Percentiles rank a stretch among this genome's conserved stretches.
These are phyloP conservation scores for Jamesozyma lodderae DNA, from an alignment of 805 yeast species.

Conservation along the genomic window DNA sequence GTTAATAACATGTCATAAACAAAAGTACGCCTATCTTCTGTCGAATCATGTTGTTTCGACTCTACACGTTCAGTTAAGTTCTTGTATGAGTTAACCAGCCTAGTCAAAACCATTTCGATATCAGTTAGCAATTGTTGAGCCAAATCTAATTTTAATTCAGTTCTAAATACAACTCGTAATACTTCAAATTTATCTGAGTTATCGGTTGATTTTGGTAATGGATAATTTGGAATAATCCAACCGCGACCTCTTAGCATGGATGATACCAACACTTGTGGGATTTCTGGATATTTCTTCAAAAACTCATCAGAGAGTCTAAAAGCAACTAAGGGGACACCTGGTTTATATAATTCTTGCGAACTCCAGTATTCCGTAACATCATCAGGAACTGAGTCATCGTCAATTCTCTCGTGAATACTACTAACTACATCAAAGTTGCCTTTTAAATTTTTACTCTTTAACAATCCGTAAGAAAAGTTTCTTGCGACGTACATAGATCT, in stretches of 20 bases:
- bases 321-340: conserved; percentile 86
- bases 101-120: conserved; percentile 15
- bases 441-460: conserved; percentile 54
- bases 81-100: conserved; percentile 15
- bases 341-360: conserved; percentile 43
- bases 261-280: conserved; percentile 73
- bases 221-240: conserved; percentile 85
- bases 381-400: conserved; percentile 20
- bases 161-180: conserved; percentile 75
- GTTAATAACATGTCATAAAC: conserved; percentile 18
- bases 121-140: conserved; percentile 29
- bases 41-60: conserved; percentile 1
- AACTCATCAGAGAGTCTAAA: conserved; percentile 62
- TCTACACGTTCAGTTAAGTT: conserved; percentile 6
- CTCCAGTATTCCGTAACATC: conserved; percentile 23
- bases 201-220: conserved; percentile 47
- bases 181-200: conserved; percentile 53
- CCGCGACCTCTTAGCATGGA: conserved; percentile 67
- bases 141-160: conserved; percentile 42
- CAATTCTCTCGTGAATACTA: conserved; percentile 57
- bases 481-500: conserved; percentile 67
- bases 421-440: conserved; percentile 66
- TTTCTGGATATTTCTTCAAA: conserved; percentile 54
- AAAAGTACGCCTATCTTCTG: conserved; percentile 9
- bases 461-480: conserved; percentile 35